These are phyloP conservation scores for Sphagnum contortum DNA, from an alignment of 225 moss, liverwort and hornwort species.

Conservation along the genomic window DNA sequence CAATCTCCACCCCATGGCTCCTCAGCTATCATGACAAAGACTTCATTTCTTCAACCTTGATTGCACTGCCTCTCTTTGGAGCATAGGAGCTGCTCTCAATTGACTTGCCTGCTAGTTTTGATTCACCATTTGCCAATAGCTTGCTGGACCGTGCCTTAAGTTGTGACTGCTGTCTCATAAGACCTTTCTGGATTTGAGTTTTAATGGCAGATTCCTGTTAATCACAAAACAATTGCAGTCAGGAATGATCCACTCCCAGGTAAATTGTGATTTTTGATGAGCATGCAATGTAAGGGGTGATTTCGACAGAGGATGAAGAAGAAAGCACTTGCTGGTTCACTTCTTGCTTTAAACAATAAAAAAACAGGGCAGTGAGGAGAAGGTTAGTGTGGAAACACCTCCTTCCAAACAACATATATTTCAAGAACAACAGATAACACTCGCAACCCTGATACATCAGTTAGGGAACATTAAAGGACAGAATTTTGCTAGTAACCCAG, in stretches of 20 bases:
- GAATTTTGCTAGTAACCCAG: too few relatives aligned
- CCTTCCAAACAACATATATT: neutral
- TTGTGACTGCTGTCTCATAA: slow-evolving; percentile 67
- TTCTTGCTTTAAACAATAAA: neutral
- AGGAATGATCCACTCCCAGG: too few relatives aligned
- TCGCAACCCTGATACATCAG: too few relatives aligned
- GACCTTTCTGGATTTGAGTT: slow-evolving; percentile 80
- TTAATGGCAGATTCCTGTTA: slow-evolving; percentile 87
- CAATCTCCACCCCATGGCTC: too few relatives aligned
- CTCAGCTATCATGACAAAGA: too few relatives aligned
- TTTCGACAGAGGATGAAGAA: neutral
- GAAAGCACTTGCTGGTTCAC: neutral
- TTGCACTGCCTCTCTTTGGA: slow-evolving; percentile 17
- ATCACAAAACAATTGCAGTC: neutral
- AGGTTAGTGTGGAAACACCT: neutral
- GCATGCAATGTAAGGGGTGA: too few relatives aligned
- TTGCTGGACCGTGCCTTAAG: slow-evolving; percentile 56
- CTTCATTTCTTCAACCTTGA: too few relatives aligned
- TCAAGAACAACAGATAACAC: too few relatives aligned
- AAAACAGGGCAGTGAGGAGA: neutral
- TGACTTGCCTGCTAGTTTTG: slow-evolving; percentile 35
- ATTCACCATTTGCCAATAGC: slow-evolving; percentile 46
- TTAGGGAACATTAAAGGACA: too few relatives aligned
- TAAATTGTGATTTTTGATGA: too few relatives aligned
- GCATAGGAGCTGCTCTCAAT: slow-evolving; percentile 34